These are phyloP conservation scores for Euphorbia lathyris DNA, from an alignment of 345 rosid genomes.

Conservation along the genomic window DNA sequence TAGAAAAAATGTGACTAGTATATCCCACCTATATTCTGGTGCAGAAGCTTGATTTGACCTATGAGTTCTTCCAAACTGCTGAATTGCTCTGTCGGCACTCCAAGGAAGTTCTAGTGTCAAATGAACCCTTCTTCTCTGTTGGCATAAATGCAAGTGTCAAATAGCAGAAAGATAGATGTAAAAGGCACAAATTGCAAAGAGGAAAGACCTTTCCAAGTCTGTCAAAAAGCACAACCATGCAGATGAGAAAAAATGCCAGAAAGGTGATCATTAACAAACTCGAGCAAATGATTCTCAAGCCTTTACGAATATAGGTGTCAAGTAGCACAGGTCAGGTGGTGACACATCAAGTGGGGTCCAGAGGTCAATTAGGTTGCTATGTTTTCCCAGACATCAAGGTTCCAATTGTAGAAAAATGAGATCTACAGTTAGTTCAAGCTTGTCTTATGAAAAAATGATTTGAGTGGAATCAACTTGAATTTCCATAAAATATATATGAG, in stretches of 20 bases:
- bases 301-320: too few species aligned
- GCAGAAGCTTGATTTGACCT: slow-evolving; percentile 99
- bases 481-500: neutral
- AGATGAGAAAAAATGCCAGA: neutral
- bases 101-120: slow-evolving; percentile 98
- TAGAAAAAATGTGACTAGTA: neutral
- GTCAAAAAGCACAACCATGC: neutral
- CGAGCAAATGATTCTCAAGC: too few species aligned
- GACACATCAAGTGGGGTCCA: too few species aligned
- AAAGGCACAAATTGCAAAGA: neutral
- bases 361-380: too few species aligned
- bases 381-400: too few species aligned
- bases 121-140: slow-evolving; percentile 92
- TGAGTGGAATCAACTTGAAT: neutral
- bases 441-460: neutral
- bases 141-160: slow-evolving; percentile 10
- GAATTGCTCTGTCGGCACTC: slow-evolving; percentile 99
- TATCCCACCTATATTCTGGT: slow-evolving; percentile 81
- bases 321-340: too few species aligned
- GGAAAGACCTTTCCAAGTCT: neutral
- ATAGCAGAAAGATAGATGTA: neutral
- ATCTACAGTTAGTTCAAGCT: neutral
- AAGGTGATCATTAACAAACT: too few species aligned
- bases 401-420: too few species aligned
- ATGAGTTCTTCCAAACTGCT: slow-evolving; percentile 98